These are phyloP conservation scores for Narthecium ossifragum DNA, from an alignment of 106 monocot species.

Conservation along the genomic window DNA sequence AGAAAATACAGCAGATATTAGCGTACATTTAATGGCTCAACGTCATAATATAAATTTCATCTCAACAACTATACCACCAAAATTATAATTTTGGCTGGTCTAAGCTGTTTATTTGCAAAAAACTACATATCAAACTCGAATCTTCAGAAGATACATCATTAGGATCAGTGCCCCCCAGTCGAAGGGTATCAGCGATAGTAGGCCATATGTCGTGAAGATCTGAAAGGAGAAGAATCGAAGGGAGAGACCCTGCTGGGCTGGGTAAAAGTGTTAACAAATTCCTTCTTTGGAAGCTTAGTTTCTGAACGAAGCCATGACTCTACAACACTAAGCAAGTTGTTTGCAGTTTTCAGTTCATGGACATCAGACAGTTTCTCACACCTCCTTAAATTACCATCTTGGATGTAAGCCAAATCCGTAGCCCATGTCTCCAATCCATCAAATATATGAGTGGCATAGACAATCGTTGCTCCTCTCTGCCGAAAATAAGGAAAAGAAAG, in stretches of 20 bases:
- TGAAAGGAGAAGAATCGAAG: slow-evolving; percentile 68
- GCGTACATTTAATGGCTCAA: too few relatives aligned
- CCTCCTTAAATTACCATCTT: slow-evolving; percentile 81
- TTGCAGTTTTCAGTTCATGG: slow-evolving; percentile 46
- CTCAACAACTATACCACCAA: too few relatives aligned
- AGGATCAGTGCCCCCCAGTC: too few relatives aligned
- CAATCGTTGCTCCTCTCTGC: slow-evolving; percentile 92
- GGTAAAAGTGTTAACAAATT: slow-evolving; percentile 2
- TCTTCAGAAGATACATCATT: too few relatives aligned
- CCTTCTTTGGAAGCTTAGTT: slow-evolving; percentile 45
- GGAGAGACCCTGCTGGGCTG: slow-evolving; percentile 36
- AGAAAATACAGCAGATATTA: too few relatives aligned
- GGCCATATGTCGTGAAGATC: slow-evolving; percentile 92
- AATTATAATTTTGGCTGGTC: too few relatives aligned
- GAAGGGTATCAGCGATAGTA: slow-evolving; percentile 62
- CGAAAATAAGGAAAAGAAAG: too few relatives aligned
- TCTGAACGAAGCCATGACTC: slow-evolving; percentile 89
- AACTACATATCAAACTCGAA: too few relatives aligned
- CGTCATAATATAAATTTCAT: too few relatives aligned
- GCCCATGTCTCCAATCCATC: slow-evolving; percentile 96
- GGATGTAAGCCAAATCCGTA: slow-evolving; percentile 78
- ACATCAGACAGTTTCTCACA: slow-evolving; percentile 46
- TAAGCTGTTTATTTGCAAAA: too few relatives aligned
- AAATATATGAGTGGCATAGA: slow-evolving; percentile 98
- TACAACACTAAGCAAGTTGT: slow-evolving; percentile 85